These are phyloP conservation scores for Xylaria sp. DNA, from an alignment of 2,329 filamentous ascomycete species.

Conservation along the genomic window DNA sequence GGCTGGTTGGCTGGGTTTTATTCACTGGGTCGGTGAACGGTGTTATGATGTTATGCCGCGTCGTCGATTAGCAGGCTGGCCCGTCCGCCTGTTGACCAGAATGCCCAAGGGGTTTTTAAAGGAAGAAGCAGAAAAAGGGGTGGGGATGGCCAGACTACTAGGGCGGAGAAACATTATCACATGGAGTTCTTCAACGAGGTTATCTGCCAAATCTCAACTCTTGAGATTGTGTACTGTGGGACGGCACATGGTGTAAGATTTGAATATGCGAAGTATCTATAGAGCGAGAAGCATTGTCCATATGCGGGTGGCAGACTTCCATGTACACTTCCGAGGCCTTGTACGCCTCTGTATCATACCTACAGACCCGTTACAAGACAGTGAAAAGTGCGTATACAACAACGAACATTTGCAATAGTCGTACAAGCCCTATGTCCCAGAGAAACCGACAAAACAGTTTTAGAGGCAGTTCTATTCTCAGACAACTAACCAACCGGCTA, in stretches of 20 bases:
- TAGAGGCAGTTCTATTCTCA: too few relatives aligned
- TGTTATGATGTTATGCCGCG: too few relatives aligned
- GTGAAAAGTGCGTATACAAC: background rate
- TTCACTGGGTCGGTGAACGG: background rate
- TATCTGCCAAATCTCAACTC: background rate
- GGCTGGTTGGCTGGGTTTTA: background rate
- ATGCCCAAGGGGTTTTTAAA: background rate
- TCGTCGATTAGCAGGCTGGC: background rate
- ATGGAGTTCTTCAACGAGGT: background rate
- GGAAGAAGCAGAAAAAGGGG: background rate
- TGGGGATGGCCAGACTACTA: background rate
- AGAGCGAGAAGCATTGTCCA: background rate
- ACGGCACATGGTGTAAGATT: slow-evolving; percentile 3
- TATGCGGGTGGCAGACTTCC: background rate
- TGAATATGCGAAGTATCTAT: background rate
- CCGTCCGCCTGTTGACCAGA: background rate
- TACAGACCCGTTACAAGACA: background rate
- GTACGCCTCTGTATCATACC: background rate
- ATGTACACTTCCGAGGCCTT: slow-evolving; percentile 1
- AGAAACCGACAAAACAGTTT: too few relatives aligned
- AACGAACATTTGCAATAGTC: background rate
- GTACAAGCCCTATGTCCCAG: too few relatives aligned
- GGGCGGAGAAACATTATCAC: too few relatives aligned
- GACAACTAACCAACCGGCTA: too few relatives aligned
- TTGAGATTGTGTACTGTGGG: background rate